Evolutionary conservation across 805 yeast species (phyloP).

Genomic region (Kodamaea lidongshanica): DNA sequence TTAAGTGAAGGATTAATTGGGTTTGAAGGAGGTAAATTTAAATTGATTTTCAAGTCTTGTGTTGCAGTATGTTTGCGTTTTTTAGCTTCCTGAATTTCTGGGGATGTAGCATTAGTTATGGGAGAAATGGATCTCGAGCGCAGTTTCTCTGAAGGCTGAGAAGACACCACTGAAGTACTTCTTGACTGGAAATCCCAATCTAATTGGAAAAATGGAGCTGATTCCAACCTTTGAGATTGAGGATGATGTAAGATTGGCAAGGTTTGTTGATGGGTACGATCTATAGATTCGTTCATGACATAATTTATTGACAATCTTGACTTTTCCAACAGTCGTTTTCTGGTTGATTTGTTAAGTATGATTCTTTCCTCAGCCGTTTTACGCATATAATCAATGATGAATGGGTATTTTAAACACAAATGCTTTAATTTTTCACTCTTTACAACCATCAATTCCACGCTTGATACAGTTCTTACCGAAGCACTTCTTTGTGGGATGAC

Average conservation of each 20-base stretch:
- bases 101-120: slow-evolving; percentile 7
- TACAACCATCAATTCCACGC: slow-evolving; percentile 55
- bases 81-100: slow-evolving; percentile 8
- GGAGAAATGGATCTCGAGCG: slow-evolving; percentile 11
- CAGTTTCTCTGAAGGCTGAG: slow-evolving; percentile 5
- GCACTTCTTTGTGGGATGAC: slow-evolving; percentile 46
- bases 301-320: slow-evolving; percentile 17
- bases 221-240: slow-evolving; percentile 8
- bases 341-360: slow-evolving; percentile 18
- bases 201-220: slow-evolving; percentile 13
- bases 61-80: slow-evolving; percentile 11
- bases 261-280: slow-evolving; percentile 1
- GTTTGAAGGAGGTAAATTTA: slow-evolving; percentile 34
- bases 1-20: slow-evolving; percentile 30
- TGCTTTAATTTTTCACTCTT: slow-evolving; percentile 48
- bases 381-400: slow-evolving; percentile 52
- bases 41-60: slow-evolving; percentile 13
- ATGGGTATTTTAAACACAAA: slow-evolving; percentile 54
- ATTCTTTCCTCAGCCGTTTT: slow-evolving; percentile 53
- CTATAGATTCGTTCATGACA: slow-evolving; percentile 11
- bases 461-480: slow-evolving; percentile 54
- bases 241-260: slow-evolving; percentile 9
- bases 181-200: slow-evolving; percentile 15
- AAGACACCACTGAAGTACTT: background rate
- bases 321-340: slow-evolving; percentile 13